These are phyloP conservation scores for Melampsora larici-populina DNA, from an alignment of 1,284 basidiomycete species.

Conservation along the genomic window DNA sequence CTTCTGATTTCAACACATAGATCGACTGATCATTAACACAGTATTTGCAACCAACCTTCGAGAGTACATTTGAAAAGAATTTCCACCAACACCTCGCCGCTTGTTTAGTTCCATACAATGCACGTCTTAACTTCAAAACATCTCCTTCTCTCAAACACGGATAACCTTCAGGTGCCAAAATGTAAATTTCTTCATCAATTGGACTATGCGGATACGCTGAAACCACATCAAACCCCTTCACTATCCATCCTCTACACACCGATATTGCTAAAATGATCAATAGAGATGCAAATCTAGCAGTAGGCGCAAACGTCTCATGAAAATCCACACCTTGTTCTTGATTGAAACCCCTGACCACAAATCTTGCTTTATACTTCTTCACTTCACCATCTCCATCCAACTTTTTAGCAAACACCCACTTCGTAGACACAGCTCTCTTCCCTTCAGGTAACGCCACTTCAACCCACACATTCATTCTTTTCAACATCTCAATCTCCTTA, in stretches of 20 bases:
- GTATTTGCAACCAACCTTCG: background rate
- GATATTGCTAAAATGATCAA: background rate
- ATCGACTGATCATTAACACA: background rate
- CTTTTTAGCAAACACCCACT: constrained; percentile 26
- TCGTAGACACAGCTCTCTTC: background rate
- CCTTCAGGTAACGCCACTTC: background rate
- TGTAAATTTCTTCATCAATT: constrained; percentile 16
- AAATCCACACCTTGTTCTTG: constrained; percentile 9
- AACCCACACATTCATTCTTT: constrained; percentile 6
- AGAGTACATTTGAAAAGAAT: background rate
- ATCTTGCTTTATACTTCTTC: constrained; percentile 3
- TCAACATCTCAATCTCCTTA: constrained; percentile 1
- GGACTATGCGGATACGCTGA: constrained; percentile 21
- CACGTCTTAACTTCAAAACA: background rate
- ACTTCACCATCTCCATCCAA: background rate
- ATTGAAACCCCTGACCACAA: constrained; percentile 17
- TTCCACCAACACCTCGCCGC: constrained; percentile 15
- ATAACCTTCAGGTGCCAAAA: background rate
- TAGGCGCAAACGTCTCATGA: constrained; percentile 12
- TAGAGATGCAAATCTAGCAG: background rate
- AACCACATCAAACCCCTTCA: constrained; percentile 13
- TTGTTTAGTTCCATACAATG: constrained; percentile 23
- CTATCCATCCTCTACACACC: background rate
- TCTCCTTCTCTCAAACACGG: background rate
- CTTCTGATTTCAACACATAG: background rate